Evolutionary conservation across 768 basidiomycete genomes (phyloP), one percentile per base, ranked within the genome.

Genomic region (Leccinum aurantiacum): DNA sequence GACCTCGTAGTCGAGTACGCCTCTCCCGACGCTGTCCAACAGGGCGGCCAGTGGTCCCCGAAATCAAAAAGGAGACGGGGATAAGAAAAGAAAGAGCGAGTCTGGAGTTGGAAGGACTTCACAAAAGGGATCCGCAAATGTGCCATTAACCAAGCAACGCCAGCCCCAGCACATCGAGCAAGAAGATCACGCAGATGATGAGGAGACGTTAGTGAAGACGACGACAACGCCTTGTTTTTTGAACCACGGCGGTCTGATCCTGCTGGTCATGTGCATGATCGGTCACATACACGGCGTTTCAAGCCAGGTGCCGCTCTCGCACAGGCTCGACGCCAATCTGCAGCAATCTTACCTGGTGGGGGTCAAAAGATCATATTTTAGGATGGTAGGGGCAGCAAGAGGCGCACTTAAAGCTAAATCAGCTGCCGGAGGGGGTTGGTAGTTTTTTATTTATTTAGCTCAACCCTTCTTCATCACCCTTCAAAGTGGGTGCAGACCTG

Each of bases 1-100:
- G 85, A 89, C 54, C 84, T 99, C 54, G 87, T 90, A 4, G 85
- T 98, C 31, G 91, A 95, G 74, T 95, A 88, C 64, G 94, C 93
- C n/a, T 87, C 89, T 41, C 80, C 89, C 8, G 93, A 95, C 14
- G 94, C 93, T 7, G 91, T 95, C 37, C 85, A 91, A 19, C 84
- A 94, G 4, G 91, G 93, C n/a, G 87, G n/a, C n/a, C n/a, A n/a
- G 85, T 10, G 65, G 68, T 38, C 61, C 65, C 56, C 66, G 61
- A 60, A 38, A 58, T 59, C 19, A 64, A 57, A 57, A 64, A 63
- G 60, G 70, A 66, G 70, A 69, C 47, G 67, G 48, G 17, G 69
- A 67, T 52, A 67, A 25, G 55, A 60, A 62, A 48, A 24, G 38
- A n/a, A 51, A 5, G 17, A 19, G 51, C 8, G 46, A 61, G 37